Evolutionary conservation across 257 asterid species (phyloP), one percentile per base, ranked within the genome.

Genomic region (Solanum etuberosum): DNA sequence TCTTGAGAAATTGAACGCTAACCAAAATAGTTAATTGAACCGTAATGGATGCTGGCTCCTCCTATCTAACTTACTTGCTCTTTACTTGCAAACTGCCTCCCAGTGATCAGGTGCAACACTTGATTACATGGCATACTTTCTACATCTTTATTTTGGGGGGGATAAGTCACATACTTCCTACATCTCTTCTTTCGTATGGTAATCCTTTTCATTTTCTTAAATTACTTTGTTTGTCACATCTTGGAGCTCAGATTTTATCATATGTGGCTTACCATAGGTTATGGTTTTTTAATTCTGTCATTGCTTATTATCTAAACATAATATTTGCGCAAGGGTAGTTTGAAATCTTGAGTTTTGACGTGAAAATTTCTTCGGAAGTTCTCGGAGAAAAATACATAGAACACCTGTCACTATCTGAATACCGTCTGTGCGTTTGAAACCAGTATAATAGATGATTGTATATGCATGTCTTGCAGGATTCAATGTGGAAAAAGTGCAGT

Each of bases 401-500:
- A 20, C 11, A 81, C 20, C 68, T 29, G 63, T 65, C 63, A 67
- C 61, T 13, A 25, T 77, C 25, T 65, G 80, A 43, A 15, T 37
- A n/a, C 27, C 83, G 46, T 42, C 32, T 42, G n/a, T 78, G 77
- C 20, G 9, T 86, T 74, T 83, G 31, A 74, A 57, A 48, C 68
- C 61, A 76, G 83, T 84, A 88, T 57, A 74, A 59, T 70, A 25
- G 84, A 37, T 87, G 84, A 89, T 89, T 68, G 10, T 90, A 76
- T 35, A 72, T 86, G 90, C 48, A 71, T 91, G 73, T 29, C 76
- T 51, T 92, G 91, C 96, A 96, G 99, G 99, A 63, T 96, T 96
- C 92, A 96, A 96, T 89, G 99, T 96, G 57, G 99, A 96, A 92
- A 96, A 96, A 92, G 98, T 96, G 91, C 98, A 96, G 88, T 96